A percentile compares a stretch with the other conserved stretches of the same genome.
Conservation (phyloP, 306 rosid species). For the Ormosia emarginata region DNA sequence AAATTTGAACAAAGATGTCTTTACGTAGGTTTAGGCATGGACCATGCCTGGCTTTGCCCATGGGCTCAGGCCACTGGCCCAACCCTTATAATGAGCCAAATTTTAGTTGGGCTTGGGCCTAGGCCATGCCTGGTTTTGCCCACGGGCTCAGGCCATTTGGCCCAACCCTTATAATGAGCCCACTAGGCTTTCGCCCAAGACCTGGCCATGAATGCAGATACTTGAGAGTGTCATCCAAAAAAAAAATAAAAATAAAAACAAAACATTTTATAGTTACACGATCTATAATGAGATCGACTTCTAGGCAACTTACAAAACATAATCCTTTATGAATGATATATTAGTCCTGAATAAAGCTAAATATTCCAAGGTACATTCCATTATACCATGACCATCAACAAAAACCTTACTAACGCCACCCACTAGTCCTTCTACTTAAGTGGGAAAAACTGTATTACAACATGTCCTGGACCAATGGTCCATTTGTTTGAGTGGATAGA, state of each 20-base stretch:
- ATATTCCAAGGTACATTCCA: not conserved
- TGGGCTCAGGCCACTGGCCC: not conserved
- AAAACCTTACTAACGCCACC: not conserved
- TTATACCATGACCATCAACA: not conserved
- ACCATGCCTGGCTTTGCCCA: not conserved
- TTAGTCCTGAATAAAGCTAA: not conserved
- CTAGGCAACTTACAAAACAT: not conserved
- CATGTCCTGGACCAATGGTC: not conserved
- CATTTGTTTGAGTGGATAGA: not conserved
- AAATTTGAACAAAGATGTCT: not conserved
- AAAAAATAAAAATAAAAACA: not conserved
- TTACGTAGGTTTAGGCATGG: no score
- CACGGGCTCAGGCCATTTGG: not conserved
- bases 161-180: not conserved
- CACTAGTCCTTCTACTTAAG: not conserved
- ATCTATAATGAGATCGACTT: not conserved
- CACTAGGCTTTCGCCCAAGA: not conserved
- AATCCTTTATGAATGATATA: not conserved
- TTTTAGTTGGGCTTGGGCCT: not conserved
- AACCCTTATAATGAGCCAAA: not conserved
- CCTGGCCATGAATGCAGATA: not conserved
- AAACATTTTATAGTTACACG: not conserved
- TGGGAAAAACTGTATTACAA: not conserved
- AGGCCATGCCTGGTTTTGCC: not conserved
- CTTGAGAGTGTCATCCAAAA: not conserved